Conservation (phyloP, 2,329 filamentous ascomycete species). For the Sclerotinia sclerotiorum region DNA sequence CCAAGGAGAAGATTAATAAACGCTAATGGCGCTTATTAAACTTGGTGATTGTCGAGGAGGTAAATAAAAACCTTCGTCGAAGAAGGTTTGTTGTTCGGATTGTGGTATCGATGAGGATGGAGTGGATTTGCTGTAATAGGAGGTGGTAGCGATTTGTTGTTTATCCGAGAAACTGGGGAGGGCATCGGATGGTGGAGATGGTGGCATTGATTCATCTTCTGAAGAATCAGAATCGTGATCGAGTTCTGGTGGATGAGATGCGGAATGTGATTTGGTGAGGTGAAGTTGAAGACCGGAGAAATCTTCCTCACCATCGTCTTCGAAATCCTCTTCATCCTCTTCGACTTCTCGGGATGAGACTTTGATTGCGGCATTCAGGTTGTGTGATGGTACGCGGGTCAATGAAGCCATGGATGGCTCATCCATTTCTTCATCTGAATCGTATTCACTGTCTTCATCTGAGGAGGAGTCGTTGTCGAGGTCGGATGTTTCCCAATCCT, state of each 20-base stretch:
- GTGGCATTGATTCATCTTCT: constrained; percentile 72
- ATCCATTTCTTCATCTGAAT: constrained; percentile 60
- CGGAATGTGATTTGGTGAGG: constrained; percentile 63
- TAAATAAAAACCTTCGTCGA: constrained; percentile 51
- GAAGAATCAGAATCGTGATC: constrained; percentile 66
- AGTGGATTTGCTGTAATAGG: constrained; percentile 41
- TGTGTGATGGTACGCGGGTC: constrained; percentile 47
- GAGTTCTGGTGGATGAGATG: constrained; percentile 65
- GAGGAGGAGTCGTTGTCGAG: constrained; percentile 53
- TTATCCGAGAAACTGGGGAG: constrained; percentile 62
- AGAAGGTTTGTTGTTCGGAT: constrained; percentile 44
- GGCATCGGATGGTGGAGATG: constrained; percentile 44
- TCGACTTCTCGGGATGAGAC: constrained; percentile 19
- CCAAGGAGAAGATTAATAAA: constrained; percentile 42
- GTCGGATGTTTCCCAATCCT: constrained; percentile 68
- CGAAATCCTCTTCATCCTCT: constrained; percentile 45
- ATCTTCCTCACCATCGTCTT: constrained; percentile 61
- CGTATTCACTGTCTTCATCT: constrained; percentile 52
- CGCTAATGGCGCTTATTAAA: constrained; percentile 47
- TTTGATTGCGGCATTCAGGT: constrained; percentile 34
- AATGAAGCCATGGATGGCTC: constrained; percentile 52
- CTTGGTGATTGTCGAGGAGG: constrained; percentile 45
- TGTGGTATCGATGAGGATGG: constrained; percentile 36
- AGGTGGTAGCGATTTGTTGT: constrained; percentile 48
- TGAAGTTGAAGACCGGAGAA: constrained; percentile 66